Evolutionary conservation across 441 rosid species (phyloP).

Genomic region (Metrosideros polymorpha): DNA sequence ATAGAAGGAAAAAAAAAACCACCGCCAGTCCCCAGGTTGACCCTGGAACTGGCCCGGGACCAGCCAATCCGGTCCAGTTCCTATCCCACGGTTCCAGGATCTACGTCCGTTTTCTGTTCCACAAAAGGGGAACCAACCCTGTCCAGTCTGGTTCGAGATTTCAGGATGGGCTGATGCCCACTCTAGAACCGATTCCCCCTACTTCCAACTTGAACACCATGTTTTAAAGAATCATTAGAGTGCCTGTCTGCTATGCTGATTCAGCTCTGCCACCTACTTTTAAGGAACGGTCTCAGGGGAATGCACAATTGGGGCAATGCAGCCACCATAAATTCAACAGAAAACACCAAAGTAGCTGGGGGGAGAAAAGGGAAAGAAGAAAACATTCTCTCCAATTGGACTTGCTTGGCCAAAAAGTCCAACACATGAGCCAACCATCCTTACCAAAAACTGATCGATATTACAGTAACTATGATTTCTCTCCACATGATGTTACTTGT

Average conservation of each 20-base stretch:
- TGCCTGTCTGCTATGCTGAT: not conserved
- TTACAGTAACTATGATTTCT: not conserved
- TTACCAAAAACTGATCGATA: not conserved
- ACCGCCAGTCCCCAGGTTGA: not conserved
- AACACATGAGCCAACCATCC: not conserved
- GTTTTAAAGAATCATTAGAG: not conserved
- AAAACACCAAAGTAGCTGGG: not conserved
- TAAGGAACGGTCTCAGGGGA: not conserved
- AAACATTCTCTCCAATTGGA: not conserved
- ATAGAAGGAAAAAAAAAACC: not conserved
- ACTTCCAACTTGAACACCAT: not conserved
- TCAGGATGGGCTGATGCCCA: not conserved
- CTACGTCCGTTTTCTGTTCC: not conserved
- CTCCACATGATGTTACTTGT: not conserved
- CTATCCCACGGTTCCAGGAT: not conserved
- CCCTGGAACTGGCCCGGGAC: not conserved
- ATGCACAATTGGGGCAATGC: not conserved
- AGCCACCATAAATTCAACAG: not conserved
- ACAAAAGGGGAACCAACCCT: not conserved
- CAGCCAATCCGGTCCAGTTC: not conserved
- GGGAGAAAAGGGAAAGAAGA: not conserved
- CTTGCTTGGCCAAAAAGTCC: not conserved
- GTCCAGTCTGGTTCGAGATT: not conserved
- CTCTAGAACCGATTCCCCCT: not conserved
- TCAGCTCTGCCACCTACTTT: not conserved